phyloP scores from a whole-genome alignment of 441 rosid species.

The Viola pubescens region DNA sequence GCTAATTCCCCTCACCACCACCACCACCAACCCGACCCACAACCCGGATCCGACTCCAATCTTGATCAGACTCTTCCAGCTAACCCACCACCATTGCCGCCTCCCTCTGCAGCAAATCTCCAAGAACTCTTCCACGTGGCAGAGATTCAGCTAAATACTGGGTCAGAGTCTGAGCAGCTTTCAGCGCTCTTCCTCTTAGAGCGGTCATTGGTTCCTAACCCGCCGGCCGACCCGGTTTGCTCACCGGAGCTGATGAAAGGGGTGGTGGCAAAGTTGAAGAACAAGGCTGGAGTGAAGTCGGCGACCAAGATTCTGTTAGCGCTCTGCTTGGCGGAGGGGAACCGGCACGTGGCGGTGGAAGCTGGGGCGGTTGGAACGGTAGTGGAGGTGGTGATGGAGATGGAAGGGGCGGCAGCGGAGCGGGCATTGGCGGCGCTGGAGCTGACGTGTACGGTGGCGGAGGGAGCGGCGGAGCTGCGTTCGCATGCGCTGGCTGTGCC shows the following conservation, averaged over 20 bases:
- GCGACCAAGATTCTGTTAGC: conserved; percentile 69
- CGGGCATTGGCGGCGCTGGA: conserved; percentile 75
- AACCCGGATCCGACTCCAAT: neutral
- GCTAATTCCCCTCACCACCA: conserved; percentile 36
- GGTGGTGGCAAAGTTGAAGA: conserved; percentile 43
- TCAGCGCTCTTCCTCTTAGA: conserved; percentile 63
- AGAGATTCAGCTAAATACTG: conserved; percentile 50
- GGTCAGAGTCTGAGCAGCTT: conserved; percentile 48
- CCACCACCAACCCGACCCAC: neutral
- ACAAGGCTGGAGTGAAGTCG: conserved; percentile 41
- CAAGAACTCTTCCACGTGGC: conserved; percentile 58
- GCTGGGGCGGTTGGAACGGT: conserved; percentile 67
- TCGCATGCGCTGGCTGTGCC: conserved; percentile 78
- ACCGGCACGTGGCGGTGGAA: conserved; percentile 70
- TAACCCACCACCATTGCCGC: conserved; percentile 15
- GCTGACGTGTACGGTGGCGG: conserved; percentile 60
- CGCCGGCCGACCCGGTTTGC: conserved; percentile 58
- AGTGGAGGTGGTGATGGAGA: conserved; percentile 55
- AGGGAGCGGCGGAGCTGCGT: conserved; percentile 70
- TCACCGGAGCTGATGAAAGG: conserved; percentile 59
- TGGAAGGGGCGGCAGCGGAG: conserved; percentile 59
- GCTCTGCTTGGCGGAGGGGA: conserved; percentile 57
- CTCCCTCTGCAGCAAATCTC: conserved; percentile 34
- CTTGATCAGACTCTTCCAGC: conserved; percentile 15
- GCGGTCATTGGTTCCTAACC: conserved; percentile 58